Percentiles rank a stretch among this genome's conserved stretches.
Evolutionary conservation across 2,329 filamentous ascomycete species (phyloP).

Genomic region (Alternaria postmessia): DNA sequence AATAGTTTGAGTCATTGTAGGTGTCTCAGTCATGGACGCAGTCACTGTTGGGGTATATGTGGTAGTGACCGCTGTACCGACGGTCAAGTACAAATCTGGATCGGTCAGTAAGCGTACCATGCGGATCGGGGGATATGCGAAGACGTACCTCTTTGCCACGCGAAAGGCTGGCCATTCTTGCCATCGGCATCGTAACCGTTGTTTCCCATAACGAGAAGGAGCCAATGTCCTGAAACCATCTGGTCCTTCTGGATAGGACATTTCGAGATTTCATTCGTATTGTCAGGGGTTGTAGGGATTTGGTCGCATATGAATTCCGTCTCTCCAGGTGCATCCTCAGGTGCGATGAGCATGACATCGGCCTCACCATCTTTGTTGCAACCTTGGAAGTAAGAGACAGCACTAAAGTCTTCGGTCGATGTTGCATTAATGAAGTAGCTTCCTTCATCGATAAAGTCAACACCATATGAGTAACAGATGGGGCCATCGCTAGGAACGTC

Average conservation of each 20-base stretch:
- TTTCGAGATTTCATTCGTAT: constrained; percentile 51
- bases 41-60: constrained; percentile 47
- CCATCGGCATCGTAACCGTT: constrained; percentile 44
- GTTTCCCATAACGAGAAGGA: constrained; percentile 56
- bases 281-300: constrained; percentile 51
- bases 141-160: constrained; percentile 54
- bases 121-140: constrained; percentile 17
- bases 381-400: constrained; percentile 55
- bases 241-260: constrained; percentile 55
- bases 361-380: constrained; percentile 51
- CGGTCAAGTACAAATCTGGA: constrained; percentile 44
- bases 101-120: constrained; percentile 6
- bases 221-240: constrained; percentile 56
- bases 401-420: constrained; percentile 54
- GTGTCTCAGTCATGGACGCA: constrained; percentile 41
- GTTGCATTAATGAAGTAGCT: constrained; percentile 57
- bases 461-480: constrained; percentile 49
- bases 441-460: constrained; percentile 55
- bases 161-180: constrained; percentile 51
- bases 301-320: constrained; percentile 54
- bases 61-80: constrained; percentile 43
- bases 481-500: constrained; percentile 26
- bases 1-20: constrained; percentile 32
- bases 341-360: constrained; percentile 53
- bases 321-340: constrained; percentile 44